A percentile compares a stretch with the other conserved stretches of the same genome.
Conservation (phyloP, 1,284 basidiomycete genomes). For the Fomitiporia mediterranea region DNA sequence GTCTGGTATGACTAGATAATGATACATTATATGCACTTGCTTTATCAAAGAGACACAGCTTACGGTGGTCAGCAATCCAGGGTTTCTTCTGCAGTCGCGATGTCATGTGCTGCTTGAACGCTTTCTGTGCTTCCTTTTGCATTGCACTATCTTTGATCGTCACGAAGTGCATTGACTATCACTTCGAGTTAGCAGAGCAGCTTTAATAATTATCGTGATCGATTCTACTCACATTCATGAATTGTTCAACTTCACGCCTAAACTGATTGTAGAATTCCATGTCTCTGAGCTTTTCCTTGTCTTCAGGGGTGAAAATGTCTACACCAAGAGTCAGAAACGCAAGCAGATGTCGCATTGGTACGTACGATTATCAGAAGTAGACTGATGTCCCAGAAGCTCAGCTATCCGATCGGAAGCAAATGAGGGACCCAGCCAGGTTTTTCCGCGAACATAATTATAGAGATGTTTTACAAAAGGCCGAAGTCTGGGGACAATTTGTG, state of each 20-base stretch:
- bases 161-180: constrained; percentile 41
- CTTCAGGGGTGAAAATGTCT: constrained; percentile 51
- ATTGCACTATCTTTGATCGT: constrained; percentile 41
- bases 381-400: constrained; percentile 35
- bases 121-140: constrained; percentile 35
- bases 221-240: constrained; percentile 44
- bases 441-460: constrained; percentile 54
- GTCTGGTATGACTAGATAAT: constrained; percentile 45
- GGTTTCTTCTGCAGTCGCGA: constrained; percentile 50
- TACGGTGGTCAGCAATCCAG: constrained; percentile 53
- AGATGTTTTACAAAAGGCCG: constrained; percentile 49
- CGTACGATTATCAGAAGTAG: constrained; percentile 41
- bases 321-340: background rate
- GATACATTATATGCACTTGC: background rate
- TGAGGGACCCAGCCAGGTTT: constrained; percentile 54
- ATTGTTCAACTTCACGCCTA: constrained; percentile 44
- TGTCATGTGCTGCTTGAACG: constrained; percentile 45
- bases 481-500: constrained; percentile 57
- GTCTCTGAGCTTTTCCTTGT: constrained; percentile 47
- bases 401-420: constrained; percentile 40
- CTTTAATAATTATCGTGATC: background rate
- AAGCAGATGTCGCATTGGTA: no score
- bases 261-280: constrained; percentile 46
- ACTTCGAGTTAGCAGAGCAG: background rate
- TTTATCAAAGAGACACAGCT: constrained; percentile 20